A percentile compares a stretch with the other conserved stretches of the same genome.
Evolutionary conservation across 805 yeast species (phyloP).

Genomic region (Teunomyces stri): DNA sequence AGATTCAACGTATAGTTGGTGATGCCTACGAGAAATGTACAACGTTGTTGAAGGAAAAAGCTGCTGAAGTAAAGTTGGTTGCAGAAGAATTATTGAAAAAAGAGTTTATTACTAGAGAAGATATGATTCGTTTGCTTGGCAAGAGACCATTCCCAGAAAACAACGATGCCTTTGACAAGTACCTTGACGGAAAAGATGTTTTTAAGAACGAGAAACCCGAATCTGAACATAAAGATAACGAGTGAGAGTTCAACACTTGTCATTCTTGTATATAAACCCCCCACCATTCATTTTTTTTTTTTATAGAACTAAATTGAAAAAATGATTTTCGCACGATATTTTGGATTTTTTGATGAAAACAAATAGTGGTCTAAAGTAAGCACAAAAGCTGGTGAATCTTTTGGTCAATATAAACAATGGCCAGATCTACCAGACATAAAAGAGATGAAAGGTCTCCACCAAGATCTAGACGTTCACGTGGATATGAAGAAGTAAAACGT

Average conservation of each 20-base stretch:
- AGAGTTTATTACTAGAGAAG: slow-evolving; percentile 91
- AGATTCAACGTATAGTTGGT: slow-evolving; percentile 73
- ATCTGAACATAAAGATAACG: slow-evolving; percentile 26
- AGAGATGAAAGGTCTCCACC: slow-evolving; percentile 1
- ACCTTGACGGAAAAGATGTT: slow-evolving; percentile 49
- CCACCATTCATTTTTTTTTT: neutral
- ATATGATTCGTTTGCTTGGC: slow-evolving; percentile 86
- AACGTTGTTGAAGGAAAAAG: slow-evolving; percentile 62
- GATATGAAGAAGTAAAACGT: slow-evolving; percentile 5
- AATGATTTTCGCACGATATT: neutral
- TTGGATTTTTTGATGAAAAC: neutral
- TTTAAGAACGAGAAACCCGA: slow-evolving; percentile 33
- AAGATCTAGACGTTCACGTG: slow-evolving; percentile 2
- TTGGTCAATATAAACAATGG: slow-evolving; percentile 5
- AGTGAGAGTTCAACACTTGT: slow-evolving; percentile 2
- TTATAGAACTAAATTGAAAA: neutral
- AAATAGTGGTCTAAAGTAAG: neutral
- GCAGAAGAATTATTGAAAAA: slow-evolving; percentile 84
- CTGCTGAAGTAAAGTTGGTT: slow-evolving; percentile 75
- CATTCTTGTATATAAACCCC: slow-evolving; percentile 8
- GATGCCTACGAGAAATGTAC: slow-evolving; percentile 75
- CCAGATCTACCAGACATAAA: slow-evolving; percentile 6
- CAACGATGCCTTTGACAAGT: slow-evolving; percentile 87
- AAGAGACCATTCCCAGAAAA: slow-evolving; percentile 88
- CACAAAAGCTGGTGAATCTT: neutral